phyloP scores from a whole-genome alignment of 495 filamentous ascomycete species.

The Penicillium roqueforti region DNA sequence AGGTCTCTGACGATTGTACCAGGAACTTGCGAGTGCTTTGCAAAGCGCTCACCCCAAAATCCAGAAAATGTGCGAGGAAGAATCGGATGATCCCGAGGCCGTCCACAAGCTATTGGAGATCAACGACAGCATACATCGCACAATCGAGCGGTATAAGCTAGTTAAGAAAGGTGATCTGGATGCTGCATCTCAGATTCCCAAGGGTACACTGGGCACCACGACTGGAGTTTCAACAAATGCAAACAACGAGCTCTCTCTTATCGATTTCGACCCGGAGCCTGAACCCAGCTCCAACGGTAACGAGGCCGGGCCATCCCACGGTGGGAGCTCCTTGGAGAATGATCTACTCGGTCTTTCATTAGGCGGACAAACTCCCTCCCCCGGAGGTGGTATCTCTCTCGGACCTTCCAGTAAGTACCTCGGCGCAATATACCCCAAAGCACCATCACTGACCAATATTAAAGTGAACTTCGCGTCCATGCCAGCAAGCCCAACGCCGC shows the following conservation, averaged over 20 bases:
- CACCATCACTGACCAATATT: constrained; percentile 5
- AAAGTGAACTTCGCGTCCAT: constrained; percentile 25
- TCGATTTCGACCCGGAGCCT: constrained; percentile 75
- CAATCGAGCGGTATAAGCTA: constrained; percentile 89
- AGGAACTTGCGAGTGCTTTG: constrained; percentile 86
- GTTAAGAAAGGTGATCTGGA: constrained; percentile 91
- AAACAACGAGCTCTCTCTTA: constrained; percentile 84
- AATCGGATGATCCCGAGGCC: constrained; percentile 92
- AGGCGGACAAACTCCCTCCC: constrained; percentile 58
- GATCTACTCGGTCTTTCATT: constrained; percentile 69
- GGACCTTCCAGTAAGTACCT: constrained; percentile 62
- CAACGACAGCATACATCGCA: constrained; percentile 97
- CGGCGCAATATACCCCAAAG: constrained; percentile 41
- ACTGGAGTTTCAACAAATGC: constrained; percentile 69
- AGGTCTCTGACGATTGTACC: constrained; percentile 5
- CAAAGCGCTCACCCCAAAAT: constrained; percentile 97
- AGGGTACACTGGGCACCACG: constrained; percentile 71
- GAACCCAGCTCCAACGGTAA: constrained; percentile 52
- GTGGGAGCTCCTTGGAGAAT: constrained; percentile 50
- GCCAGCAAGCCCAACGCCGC: constrained; percentile 24
- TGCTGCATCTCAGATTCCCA: constrained; percentile 76
- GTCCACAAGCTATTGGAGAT: constrained; percentile 94
- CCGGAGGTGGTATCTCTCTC: constrained; percentile 79
- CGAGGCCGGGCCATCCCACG: constrained; percentile 36
- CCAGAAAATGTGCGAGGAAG: constrained; percentile 98